Evolutionary conservation across 2,329 filamentous ascomycete genomes (phyloP), one percentile per base, ranked within the genome.

Genomic region (Endocalyx cinctus): DNA sequence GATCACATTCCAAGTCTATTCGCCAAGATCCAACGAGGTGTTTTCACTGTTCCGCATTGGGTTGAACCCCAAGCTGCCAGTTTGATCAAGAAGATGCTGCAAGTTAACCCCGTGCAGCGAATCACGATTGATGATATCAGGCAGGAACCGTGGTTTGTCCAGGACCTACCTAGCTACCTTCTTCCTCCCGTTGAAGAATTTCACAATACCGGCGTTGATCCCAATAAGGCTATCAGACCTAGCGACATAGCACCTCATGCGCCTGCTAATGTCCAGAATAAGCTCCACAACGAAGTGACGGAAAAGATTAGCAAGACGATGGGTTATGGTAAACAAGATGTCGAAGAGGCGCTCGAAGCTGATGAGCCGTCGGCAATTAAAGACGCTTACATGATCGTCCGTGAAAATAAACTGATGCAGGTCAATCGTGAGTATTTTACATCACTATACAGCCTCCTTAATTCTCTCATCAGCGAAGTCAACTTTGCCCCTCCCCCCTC

Each of bases 301-400:
- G 84, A 89, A 39, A 97, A 97, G 69, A 83, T 98, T 33, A 92
- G 90, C 52, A 92, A 90, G 65, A 96, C 88, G 1, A 97, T 98
- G 89, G 92, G 92, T 39, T 98, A 98, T 57, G 88, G 84, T 22
- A 90, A 87, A 58, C 84, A 84, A 41, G 92, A 98, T 66, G 90
- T 98, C 33, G 85, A 96, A 56, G 92, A 97, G 60, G 90, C 92
- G 15, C 69, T 98, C 42, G 83, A 84, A 52, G 88, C 87, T 36
- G 81, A 92, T 33, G 92, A 98, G 58, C 92, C 92, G 10, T 97
- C 89, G 38, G 89, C 92, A 10, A 96, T 98, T 70, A 98, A 98
- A 65, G 92, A 98, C 63, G 92, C 92, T 2, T 98, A 97, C 65
- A 82, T 96, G 64, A 98, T 98, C 58, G 87, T 98, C 17, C 80